Base-by-base conservation (phyloP, 352 stramenopile genomes). In the Phytophthora megakarya region DNA sequence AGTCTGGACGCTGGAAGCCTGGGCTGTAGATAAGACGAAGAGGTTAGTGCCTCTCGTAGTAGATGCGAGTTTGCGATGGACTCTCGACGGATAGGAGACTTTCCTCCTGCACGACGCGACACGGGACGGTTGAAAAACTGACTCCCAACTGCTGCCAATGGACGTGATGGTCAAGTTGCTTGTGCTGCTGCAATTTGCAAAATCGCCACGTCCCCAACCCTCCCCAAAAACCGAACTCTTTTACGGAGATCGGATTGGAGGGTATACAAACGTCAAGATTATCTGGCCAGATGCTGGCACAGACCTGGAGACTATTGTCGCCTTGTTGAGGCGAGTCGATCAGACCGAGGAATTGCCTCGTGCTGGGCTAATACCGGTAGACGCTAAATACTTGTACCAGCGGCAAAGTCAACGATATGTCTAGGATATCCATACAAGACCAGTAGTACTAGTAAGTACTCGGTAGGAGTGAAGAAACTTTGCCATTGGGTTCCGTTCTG, bases 1-100 rank as follows among this genome's bases (percentile, higher is more conserved):
- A n/a, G 16, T 35, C 3, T 38, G 32, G 32, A 40, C n/a, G 5
- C n/a, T 54, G 19, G 16, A 44, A 48, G 30, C 18, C 32, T 40
- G 30, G 1, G 30, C n/a, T n/a, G n/a, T n/a, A 47, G 45, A 74
- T 65, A 70, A 65, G 48, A 70, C 49, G 47, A 74, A 62, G 49
- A 63, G 67, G 50, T 55, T 23, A 49, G 54, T n/a, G 23, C 53
- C 63, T 61, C 56, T 64, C 62, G 62, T 65, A 58, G 49, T 67
- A 45, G 25, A 42, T 44, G 28, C 58, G 51, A 66, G 52, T 70
- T 39, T 45, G 55, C 62, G 46, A 54, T 60, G 19, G 47, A 49
- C 35, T 50, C 16, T 38, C 61, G 37, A 72, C 42, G 42, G 59
- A 49, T 52, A 56, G n/a, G 55, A 68, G 56, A 62, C 62, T 67